Percentiles rank a stretch among this genome's conserved stretches.
These are phyloP conservation scores for Nitzschia inconspicua DNA, from an alignment of 108 stramenopile genomes.

Conservation along the genomic window DNA sequence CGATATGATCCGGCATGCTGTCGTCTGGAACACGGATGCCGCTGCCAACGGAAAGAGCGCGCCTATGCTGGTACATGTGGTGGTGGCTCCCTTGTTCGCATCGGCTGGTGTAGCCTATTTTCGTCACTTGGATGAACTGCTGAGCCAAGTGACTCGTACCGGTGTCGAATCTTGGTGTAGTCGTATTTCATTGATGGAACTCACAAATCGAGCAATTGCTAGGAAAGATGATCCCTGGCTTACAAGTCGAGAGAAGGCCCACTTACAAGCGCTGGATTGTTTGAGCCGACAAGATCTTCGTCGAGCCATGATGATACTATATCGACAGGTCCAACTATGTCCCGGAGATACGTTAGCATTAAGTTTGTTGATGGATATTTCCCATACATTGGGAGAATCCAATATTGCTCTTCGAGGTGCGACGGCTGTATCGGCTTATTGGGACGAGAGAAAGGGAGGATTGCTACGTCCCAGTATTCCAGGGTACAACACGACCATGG, in stretches of 20 bases:
- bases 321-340: slow-evolving; percentile 54
- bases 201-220: slow-evolving; percentile 42
- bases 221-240: slow-evolving; percentile 27
- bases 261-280: slow-evolving; percentile 58
- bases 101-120: slow-evolving; percentile 67
- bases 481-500: slow-evolving; percentile 57
- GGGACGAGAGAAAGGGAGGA: slow-evolving; percentile 69
- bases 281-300: slow-evolving; percentile 61
- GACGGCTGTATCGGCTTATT: slow-evolving; percentile 74
- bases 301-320: slow-evolving; percentile 50
- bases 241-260: slow-evolving; percentile 56
- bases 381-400: slow-evolving; percentile 64
- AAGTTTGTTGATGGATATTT: slow-evolving; percentile 72
- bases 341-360: slow-evolving; percentile 80
- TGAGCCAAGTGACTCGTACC: slow-evolving; percentile 30
- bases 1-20: slow-evolving; percentile 53
- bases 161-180: slow-evolving; percentile 16
- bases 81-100: slow-evolving; percentile 70
- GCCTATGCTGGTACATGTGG: slow-evolving; percentile 74
- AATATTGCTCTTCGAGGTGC: slow-evolving; percentile 59
- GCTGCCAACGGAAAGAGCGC: no score
- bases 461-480: slow-evolving; percentile 49
- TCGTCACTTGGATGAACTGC: slow-evolving; percentile 50
- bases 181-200: slow-evolving; percentile 30
- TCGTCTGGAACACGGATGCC: slow-evolving; percentile 47